Conservation (phyloP, 371 early-diverging fungal species). For the Mortierella sp. region DNA sequence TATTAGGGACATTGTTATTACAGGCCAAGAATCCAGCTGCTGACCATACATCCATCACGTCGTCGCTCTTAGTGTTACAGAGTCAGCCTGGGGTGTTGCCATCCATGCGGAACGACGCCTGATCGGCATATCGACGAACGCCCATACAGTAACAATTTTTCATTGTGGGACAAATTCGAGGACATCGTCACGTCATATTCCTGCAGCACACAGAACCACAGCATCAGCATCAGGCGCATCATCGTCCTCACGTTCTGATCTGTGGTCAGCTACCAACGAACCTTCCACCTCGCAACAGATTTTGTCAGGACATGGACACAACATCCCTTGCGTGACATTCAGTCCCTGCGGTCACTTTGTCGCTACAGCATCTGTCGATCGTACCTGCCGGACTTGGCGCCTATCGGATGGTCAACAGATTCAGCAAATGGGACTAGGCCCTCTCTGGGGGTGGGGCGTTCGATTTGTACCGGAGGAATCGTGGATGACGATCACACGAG, state of each 20-base stretch:
- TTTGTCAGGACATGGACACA: constrained; percentile 62
- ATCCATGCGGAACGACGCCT: constrained; percentile 55
- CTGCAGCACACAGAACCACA: not conserved
- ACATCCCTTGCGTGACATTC: constrained; percentile 63
- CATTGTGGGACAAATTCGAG: constrained; percentile 41
- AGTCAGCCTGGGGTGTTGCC: constrained; percentile 66
- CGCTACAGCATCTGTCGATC: constrained; percentile 61
- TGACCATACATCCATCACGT: not conserved
- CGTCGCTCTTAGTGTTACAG: constrained; percentile 24
- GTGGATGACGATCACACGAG: constrained; percentile 36
- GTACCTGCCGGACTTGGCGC: constrained; percentile 52
- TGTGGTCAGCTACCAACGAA: not conserved
- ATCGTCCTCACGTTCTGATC: not conserved
- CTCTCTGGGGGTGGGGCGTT: constrained; percentile 55
- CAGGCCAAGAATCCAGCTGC: too few relatives aligned
- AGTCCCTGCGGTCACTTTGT: constrained; percentile 59
- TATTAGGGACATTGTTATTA: too few relatives aligned
- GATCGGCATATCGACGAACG: constrained; percentile 62
- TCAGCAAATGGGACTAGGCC: constrained; percentile 25
- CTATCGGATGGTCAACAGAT: constrained; percentile 43
- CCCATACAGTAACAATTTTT: constrained; percentile 60
- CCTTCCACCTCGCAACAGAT: constrained; percentile 29
- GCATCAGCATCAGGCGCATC: not conserved
- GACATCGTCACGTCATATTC: constrained; percentile 8
- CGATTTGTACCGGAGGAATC: constrained; percentile 30